Conservation (phyloP, 2,329 filamentous ascomycete genomes). For the Penicillium sumatraense region DNA sequence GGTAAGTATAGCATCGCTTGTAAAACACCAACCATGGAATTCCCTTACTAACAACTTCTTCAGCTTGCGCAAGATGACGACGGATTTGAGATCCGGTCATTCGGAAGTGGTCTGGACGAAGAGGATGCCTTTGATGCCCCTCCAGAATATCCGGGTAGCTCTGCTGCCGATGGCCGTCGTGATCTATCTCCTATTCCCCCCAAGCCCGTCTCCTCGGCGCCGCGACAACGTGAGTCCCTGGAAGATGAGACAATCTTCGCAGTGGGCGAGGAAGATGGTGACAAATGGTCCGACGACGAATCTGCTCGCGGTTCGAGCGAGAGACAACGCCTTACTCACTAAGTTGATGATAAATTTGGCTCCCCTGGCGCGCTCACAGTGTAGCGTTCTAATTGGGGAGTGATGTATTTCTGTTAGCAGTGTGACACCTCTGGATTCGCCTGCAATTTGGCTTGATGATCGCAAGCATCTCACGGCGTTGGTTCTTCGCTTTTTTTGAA, state of each 20-base stretch:
- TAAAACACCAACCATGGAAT: neutral
- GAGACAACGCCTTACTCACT: constrained; percentile 55
- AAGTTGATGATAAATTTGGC: constrained; percentile 27
- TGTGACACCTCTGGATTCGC: neutral
- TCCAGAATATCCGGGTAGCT: constrained; percentile 39
- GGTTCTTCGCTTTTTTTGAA: constrained; percentile 14
- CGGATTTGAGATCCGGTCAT: constrained; percentile 93
- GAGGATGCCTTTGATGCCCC: constrained; percentile 55
- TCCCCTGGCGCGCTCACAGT: neutral
- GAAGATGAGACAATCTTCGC: constrained; percentile 97
- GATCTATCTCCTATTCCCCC: constrained; percentile 49
- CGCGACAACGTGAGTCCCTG: constrained; percentile 63
- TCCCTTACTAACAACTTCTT: constrained; percentile 34
- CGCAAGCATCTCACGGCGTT: constrained; percentile 33
- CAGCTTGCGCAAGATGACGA: constrained; percentile 96
- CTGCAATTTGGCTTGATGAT: constrained; percentile 11
- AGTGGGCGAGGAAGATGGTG: constrained; percentile 77
- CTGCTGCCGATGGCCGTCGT: constrained; percentile 35
- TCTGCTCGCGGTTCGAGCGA: constrained; percentile 55
- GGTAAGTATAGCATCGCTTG: constrained; percentile 48
- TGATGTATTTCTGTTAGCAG: neutral
- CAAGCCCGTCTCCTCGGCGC: constrained; percentile 56
- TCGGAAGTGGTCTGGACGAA: constrained; percentile 75
- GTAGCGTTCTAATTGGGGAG: constrained; percentile 1
- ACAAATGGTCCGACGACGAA: constrained; percentile 76